Conservation (phyloP, 192 early-diverging fungal species). For the Nowakowskiella sp. region DNA sequence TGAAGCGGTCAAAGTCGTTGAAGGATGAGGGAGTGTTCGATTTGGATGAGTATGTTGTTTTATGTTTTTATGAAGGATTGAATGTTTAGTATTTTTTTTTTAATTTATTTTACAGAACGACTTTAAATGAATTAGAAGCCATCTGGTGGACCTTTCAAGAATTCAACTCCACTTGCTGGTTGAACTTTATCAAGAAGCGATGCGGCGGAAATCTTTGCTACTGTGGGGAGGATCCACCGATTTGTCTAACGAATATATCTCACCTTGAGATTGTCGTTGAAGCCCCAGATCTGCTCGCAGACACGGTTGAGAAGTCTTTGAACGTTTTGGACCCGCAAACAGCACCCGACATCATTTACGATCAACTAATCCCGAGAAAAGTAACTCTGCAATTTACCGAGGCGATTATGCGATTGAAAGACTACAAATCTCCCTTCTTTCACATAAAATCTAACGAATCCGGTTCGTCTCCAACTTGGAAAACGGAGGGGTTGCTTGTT, state of each 20-base stretch:
- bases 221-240: not conserved
- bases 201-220: not conserved
- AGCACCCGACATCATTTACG: conserved; percentile 30
- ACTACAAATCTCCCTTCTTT: conserved; percentile 32
- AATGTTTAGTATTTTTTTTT: not conserved
- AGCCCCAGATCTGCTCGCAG: conserved; percentile 6
- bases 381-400: conserved; percentile 11
- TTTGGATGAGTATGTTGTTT: not conserved
- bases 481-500: conserved; percentile 38
- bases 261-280: conserved; percentile 3
- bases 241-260: not conserved
- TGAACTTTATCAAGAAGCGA: conserved; percentile 16
- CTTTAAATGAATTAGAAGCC: conserved; percentile 23
- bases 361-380: conserved; percentile 33
- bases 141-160: conserved; percentile 43
- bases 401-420: conserved; percentile 25
- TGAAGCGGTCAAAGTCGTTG: not conserved
- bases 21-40: not conserved
- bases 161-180: conserved; percentile 40
- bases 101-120: conserved; percentile 11
- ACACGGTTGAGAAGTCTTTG: conserved; percentile 34
- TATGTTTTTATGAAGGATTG: not conserved
- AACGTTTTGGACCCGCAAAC: conserved; percentile 38
- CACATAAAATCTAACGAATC: conserved; percentile 13
- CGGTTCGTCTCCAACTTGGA: conserved; percentile 17